A percentile compares a stretch with the other conserved stretches of the same genome.
Evolutionary conservation across 2,329 filamentous ascomycete genomes (phyloP).

Genomic region (Fusarium abutilonis): DNA sequence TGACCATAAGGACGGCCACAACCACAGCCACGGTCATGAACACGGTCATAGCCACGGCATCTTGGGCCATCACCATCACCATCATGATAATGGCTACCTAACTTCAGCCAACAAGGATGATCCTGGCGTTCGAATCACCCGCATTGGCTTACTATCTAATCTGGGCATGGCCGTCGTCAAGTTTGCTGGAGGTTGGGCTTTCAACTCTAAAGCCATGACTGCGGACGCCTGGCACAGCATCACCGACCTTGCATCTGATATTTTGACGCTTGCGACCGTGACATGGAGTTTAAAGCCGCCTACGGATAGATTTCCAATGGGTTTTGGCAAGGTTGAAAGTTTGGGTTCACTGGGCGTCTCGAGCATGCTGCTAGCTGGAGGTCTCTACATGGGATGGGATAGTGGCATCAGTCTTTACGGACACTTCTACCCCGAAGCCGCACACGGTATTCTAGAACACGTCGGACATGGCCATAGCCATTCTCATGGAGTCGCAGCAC

Average conservation of each 20-base stretch:
- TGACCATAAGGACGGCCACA: constrained; percentile 25
- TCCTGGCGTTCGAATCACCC: constrained; percentile 71
- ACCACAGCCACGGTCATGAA: constrained; percentile 42
- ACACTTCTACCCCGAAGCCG: constrained; percentile 76
- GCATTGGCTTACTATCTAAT: constrained; percentile 77
- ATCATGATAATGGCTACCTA: constrained; percentile 91
- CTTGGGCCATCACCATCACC: constrained; percentile 75
- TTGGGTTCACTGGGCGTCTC: constrained; percentile 93
- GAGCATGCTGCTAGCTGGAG: constrained; percentile 86
- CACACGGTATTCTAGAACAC: constrained; percentile 71
- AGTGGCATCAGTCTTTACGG: constrained; percentile 73
- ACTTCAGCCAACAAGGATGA: constrained; percentile 85
- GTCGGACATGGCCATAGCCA: constrained; percentile 72
- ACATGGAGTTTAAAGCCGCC: constrained; percentile 91
- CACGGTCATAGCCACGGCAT: constrained; percentile 38
- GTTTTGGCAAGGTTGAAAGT: constrained; percentile 98
- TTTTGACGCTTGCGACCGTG: constrained; percentile 93
- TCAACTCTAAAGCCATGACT: constrained; percentile 92
- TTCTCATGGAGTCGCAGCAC: constrained; percentile 59
- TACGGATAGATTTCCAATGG: constrained; percentile 83
- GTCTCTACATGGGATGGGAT: constrained; percentile 90
- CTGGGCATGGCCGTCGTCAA: constrained; percentile 94
- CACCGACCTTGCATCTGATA: constrained; percentile 93
- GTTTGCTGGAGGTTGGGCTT: constrained; percentile 89
- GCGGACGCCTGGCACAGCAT: constrained; percentile 96